Conservation (phyloP, 192 early-diverging fungal species). For the Geranomyces michiganensis region DNA sequence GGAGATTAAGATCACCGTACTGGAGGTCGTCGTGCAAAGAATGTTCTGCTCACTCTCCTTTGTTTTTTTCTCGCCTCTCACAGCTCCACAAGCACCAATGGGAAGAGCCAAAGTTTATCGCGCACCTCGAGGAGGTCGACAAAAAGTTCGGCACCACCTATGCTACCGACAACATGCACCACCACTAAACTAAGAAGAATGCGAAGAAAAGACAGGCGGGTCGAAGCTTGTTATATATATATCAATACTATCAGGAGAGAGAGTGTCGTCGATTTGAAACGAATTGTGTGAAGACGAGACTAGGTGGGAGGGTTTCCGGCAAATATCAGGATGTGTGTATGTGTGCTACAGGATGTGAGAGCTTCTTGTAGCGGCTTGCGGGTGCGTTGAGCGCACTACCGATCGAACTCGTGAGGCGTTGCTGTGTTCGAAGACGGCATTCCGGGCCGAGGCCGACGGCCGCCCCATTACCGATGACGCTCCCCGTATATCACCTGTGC, state of each 20-base stretch:
- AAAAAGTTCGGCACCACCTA: slow-evolving; percentile 59
- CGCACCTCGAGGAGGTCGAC: slow-evolving; percentile 59
- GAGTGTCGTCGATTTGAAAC: not conserved
- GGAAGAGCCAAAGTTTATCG: slow-evolving; percentile 54
- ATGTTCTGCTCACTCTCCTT: not conserved
- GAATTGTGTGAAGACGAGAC: too few relatives aligned
- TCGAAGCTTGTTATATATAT: not conserved
- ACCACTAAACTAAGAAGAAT: slow-evolving; percentile 25
- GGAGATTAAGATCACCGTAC: too few relatives aligned
- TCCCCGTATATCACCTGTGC: slow-evolving; percentile 33
- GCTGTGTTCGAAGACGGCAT: too few relatives aligned
- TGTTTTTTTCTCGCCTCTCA: not conserved
- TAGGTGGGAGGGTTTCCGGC: too few relatives aligned
- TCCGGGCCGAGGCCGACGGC: too few relatives aligned
- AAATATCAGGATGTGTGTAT: too few relatives aligned
- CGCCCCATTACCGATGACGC: too few relatives aligned
- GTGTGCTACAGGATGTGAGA: too few relatives aligned
- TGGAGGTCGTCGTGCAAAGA: too few relatives aligned
- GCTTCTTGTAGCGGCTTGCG: too few relatives aligned
- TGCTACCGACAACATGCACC: slow-evolving; percentile 58
- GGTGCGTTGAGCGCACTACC: too few relatives aligned
- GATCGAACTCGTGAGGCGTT: too few relatives aligned
- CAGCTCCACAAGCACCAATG: slow-evolving; percentile 57
- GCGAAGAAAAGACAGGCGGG: not conserved
- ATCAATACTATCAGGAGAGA: not conserved